Conservation (phyloP, 2,329 filamentous ascomycete species). For the Verticillium longisporum region DNA sequence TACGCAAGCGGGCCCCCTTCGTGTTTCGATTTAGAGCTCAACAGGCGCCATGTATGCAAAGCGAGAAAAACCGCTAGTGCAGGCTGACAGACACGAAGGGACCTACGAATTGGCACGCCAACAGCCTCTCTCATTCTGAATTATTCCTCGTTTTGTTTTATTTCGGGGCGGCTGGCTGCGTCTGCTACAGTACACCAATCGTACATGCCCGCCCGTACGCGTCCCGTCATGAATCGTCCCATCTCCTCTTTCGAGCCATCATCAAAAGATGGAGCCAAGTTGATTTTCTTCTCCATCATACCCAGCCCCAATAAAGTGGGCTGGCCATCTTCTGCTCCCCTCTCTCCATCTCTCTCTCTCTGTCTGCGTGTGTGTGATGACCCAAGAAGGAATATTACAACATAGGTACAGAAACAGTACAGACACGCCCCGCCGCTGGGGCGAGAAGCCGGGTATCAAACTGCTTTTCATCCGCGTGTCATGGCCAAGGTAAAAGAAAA, state of each 20-base stretch:
- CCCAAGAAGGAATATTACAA: not conserved
- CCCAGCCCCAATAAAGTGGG: not conserved
- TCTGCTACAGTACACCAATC: not conserved
- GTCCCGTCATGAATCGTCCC: not conserved
- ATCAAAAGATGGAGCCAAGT: too few relatives aligned
- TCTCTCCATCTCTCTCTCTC: too few relatives aligned
- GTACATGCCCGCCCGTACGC: not conserved
- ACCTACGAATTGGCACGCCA: too few relatives aligned
- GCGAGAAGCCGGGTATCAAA: constrained; percentile 9
- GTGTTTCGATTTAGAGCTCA: too few relatives aligned
- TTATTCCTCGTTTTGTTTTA: not conserved
- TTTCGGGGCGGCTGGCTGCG: too few relatives aligned
- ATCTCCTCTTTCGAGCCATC: not conserved
- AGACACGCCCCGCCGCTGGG: not conserved
- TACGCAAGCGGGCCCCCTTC: not conserved
- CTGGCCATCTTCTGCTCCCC: not conserved
- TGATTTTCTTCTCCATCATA: not conserved
- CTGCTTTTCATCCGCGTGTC: constrained; percentile 1
- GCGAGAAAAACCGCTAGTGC: too few relatives aligned
- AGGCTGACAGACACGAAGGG: too few relatives aligned
- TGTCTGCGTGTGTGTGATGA: not conserved
- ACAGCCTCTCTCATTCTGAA: not conserved
- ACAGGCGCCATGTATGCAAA: too few relatives aligned
- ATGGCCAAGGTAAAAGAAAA: constrained; percentile 5
- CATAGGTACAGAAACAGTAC: not conserved